A percentile compares a stretch with the other conserved stretches of the same genome.
These are phyloP conservation scores for Trypanosoma congolense DNA, from an alignment of 208 protist genomes.

Conservation along the genomic window DNA sequence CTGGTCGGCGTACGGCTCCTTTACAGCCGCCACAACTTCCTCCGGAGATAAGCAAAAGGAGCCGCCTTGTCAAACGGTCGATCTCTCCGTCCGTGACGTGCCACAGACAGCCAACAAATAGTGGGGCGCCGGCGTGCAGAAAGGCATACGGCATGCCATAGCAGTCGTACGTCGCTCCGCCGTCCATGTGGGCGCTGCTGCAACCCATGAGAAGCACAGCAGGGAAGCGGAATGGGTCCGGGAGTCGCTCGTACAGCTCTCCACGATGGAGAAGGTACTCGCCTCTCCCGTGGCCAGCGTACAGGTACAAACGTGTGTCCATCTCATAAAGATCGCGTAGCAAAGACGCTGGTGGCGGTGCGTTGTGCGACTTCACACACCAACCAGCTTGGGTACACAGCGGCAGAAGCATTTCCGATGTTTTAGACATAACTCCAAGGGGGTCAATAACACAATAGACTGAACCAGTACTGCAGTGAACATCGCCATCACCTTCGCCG, in stretches of 20 bases:
- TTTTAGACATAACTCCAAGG: constrained; percentile 30
- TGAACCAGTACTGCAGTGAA: not conserved
- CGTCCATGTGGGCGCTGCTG: constrained; percentile 54
- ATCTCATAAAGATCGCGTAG: constrained; percentile 20
- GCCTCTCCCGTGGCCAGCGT: constrained; percentile 63
- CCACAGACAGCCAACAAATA: constrained; percentile 65
- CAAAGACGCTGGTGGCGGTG: constrained; percentile 17
- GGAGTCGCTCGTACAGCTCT: constrained; percentile 48
- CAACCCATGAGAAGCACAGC: constrained; percentile 76
- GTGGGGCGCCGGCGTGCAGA: constrained; percentile 56
- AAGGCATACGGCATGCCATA: constrained; percentile 69
- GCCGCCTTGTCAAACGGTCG: constrained; percentile 50
- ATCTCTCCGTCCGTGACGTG: constrained; percentile 80
- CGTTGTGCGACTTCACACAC: constrained; percentile 12
- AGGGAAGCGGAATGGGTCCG: constrained; percentile 13
- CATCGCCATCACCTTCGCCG: not conserved
- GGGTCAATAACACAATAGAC: constrained; percentile 21
- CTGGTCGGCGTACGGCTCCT: not conserved
- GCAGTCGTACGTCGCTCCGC: constrained; percentile 28
- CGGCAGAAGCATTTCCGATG: constrained; percentile 17
- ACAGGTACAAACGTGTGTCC: constrained; percentile 39
- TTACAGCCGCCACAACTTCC: not conserved
- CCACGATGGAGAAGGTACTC: constrained; percentile 37
- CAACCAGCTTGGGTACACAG: constrained; percentile 22
- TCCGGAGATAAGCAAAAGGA: constrained; percentile 23